Percentiles rank a stretch among this genome's conserved stretches.
Evolutionary conservation across 176 grass and related monocot species (phyloP).

Genomic region (Rhipidocladum racemiflorum): DNA sequence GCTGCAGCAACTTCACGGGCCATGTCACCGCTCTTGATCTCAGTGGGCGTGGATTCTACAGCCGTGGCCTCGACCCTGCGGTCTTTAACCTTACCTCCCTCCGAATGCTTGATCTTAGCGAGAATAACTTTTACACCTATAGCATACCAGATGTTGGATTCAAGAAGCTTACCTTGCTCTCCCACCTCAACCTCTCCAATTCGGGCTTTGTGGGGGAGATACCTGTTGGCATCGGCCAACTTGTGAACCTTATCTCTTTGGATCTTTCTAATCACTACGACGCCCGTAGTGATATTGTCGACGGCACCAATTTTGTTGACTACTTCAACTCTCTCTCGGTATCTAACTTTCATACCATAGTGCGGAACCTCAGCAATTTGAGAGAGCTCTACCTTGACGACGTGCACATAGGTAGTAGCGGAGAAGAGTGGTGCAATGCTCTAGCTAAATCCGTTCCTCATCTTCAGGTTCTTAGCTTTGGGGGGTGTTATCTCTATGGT

Average conservation of each 20-base stretch:
- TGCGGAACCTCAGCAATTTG: not conserved
- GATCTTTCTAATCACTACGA: too few species aligned
- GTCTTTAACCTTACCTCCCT: constrained; percentile 9
- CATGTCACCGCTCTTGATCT: not conserved
- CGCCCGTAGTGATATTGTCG: too few species aligned
- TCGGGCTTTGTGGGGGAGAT: not conserved
- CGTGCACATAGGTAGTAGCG: not conserved
- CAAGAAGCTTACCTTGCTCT: not conserved
- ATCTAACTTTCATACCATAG: too few species aligned
- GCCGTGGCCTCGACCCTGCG: not conserved
- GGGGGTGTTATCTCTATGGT: not conserved
- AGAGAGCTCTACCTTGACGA: not conserved
- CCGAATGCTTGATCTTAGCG: not conserved
- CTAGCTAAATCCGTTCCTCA: constrained; percentile 13
- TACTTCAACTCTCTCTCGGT: too few species aligned
- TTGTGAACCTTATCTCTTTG: too few species aligned
- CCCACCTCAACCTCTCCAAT: constrained; percentile 23
- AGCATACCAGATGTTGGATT: not conserved
- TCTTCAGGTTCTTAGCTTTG: constrained; percentile 44
- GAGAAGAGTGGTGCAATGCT: not conserved
- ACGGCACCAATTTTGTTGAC: too few species aligned
- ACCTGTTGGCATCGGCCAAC: too few species aligned
- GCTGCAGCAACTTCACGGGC: not conserved
- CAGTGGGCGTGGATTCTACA: not conserved
- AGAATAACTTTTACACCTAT: not conserved